These are phyloP conservation scores for Termitomyces eurrhizus DNA, from an alignment of 768 basidiomycete species.

Conservation along the genomic window DNA sequence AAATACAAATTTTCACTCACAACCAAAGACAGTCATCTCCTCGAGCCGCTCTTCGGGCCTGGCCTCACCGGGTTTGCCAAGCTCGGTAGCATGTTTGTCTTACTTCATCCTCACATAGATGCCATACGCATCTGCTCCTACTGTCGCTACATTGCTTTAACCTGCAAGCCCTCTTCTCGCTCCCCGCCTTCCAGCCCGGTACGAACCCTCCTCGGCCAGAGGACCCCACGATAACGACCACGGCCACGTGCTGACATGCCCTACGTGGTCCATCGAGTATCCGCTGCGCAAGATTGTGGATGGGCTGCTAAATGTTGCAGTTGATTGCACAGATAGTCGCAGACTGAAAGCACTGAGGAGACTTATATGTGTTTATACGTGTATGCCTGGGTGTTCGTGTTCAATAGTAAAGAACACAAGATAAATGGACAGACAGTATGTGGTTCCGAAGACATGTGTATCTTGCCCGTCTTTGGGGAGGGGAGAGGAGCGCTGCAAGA, in stretches of 20 bases:
- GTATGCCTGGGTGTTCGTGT: too few species aligned
- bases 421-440: too few species aligned
- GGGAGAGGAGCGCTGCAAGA: slow-evolving; percentile 23
- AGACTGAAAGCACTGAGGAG: too few species aligned
- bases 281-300: slow-evolving; percentile 92
- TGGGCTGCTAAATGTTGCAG: slow-evolving; percentile 88
- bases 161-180: slow-evolving; percentile 84
- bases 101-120: neutral
- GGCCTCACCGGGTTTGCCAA: slow-evolving; percentile 89
- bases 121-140: slow-evolving; percentile 21
- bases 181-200: slow-evolving; percentile 75
- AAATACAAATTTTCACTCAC: slow-evolving; percentile 92
- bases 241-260: slow-evolving; percentile 46
- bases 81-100: slow-evolving; percentile 73
- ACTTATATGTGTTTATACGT: too few species aligned
- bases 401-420: too few species aligned
- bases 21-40: slow-evolving; percentile 78
- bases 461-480: neutral
- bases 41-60: slow-evolving; percentile 85
- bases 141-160: slow-evolving; percentile 95
- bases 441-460: slow-evolving; percentile 43
- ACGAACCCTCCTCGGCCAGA: slow-evolving; percentile 3
- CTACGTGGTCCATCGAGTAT: slow-evolving; percentile 86
- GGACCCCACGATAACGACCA: neutral
- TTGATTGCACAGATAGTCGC: too few species aligned